A percentile compares a stretch with the other conserved stretches of the same genome.
These are phyloP conservation scores for Triticum timopheevii DNA, from an alignment of 176 grass and related monocot genomes.

Conservation along the genomic window DNA sequence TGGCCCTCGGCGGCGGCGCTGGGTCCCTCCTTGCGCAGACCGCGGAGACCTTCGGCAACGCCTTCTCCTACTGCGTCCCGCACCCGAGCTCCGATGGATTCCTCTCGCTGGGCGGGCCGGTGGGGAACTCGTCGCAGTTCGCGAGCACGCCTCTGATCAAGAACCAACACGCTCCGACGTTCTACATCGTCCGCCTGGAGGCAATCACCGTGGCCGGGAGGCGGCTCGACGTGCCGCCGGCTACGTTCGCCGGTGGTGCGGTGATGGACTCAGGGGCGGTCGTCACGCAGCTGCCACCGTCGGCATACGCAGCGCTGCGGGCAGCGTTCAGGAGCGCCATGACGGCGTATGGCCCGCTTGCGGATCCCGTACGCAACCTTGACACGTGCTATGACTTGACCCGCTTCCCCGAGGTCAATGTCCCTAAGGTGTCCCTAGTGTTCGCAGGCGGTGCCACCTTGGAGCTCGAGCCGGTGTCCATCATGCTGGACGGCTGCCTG, in stretches of 20 bases:
- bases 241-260: conserved; percentile 48
- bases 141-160: too few relatives aligned
- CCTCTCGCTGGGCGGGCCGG: too few relatives aligned
- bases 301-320: conserved; percentile 71
- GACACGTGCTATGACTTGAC: neutral
- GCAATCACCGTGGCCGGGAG: conserved; percentile 61
- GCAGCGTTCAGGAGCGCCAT: conserved; percentile 51
- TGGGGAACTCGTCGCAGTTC: too few relatives aligned
- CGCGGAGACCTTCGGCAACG: neutral
- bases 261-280: conserved; percentile 80
- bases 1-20: neutral
- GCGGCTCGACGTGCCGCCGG: conserved; percentile 15
- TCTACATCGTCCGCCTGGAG: conserved; percentile 53
- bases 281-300: conserved; percentile 55
- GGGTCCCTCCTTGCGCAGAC: neutral
- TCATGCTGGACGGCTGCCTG: too few relatives aligned
- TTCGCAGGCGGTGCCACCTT: too few relatives aligned
- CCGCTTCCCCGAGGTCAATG: neutral
- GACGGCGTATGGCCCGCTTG: conserved; percentile 2
- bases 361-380: conserved; percentile 16
- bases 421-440: neutral
- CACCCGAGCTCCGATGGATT: too few relatives aligned
- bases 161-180: conserved; percentile 34
- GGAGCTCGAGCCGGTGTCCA: too few relatives aligned
- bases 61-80: too few relatives aligned